phyloP scores from a whole-genome alignment of 345 rosid species.

The Gossypium australe region DNA sequence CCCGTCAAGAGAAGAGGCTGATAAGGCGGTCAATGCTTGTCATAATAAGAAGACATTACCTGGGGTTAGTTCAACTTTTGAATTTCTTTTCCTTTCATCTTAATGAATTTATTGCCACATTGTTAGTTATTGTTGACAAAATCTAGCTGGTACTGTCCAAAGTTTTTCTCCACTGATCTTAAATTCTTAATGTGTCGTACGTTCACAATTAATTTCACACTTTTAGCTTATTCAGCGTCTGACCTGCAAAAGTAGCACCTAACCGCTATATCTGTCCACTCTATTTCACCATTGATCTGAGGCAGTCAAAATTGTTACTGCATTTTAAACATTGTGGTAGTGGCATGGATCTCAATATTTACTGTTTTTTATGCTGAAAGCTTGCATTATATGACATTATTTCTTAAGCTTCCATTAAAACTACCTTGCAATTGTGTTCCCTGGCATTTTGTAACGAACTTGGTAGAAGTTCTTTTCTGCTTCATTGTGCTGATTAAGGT shows the following conservation, averaged over 20 bases:
- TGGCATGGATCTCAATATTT: not conserved
- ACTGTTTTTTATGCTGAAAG: not conserved
- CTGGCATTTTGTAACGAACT: not conserved
- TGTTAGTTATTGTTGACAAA: constrained; percentile 10
- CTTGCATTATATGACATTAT: not conserved
- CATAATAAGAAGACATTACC: constrained; percentile 94
- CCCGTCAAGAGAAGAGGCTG: constrained; percentile 96
- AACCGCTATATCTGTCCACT: not conserved
- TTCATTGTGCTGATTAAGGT: not conserved
- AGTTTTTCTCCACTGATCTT: not conserved
- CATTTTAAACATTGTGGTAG: not conserved
- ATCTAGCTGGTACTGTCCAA: not conserved
- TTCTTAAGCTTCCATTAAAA: not conserved
- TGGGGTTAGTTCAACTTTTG: constrained; percentile 56
- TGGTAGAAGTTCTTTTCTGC: not conserved
- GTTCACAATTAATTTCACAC: not conserved
- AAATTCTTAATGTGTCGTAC: not conserved
- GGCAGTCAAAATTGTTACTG: not conserved
- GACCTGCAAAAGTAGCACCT: not conserved
- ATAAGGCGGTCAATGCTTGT: constrained; percentile 86
- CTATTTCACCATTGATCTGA: not conserved
- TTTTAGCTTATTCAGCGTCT: not conserved
- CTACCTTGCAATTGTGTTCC: not conserved
- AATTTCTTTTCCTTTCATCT: not conserved
- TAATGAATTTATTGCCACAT: constrained; percentile 10